A percentile compares a stretch with the other conserved stretches of the same genome.
Evolutionary conservation across 805 yeast species (phyloP).

Genomic region (Pachysolen tannophilus): DNA sequence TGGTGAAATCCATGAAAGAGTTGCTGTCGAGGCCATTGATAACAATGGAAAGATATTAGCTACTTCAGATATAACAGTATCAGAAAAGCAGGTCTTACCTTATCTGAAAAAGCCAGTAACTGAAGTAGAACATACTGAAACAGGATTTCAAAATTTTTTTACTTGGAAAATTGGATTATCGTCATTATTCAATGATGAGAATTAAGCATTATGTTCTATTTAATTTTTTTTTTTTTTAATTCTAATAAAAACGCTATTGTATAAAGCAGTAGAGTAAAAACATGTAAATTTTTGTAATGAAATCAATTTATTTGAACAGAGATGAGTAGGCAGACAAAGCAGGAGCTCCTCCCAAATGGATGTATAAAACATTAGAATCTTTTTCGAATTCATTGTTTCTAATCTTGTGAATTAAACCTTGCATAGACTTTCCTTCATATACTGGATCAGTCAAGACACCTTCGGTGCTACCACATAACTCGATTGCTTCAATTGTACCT

Average conservation of each 20-base stretch:
- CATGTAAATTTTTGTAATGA: too few relatives aligned
- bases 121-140: too few relatives aligned
- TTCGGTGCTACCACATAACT: constrained; percentile 24
- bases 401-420: constrained; percentile 21
- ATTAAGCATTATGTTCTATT: too few relatives aligned
- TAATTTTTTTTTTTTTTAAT: too few relatives aligned
- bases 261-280: too few relatives aligned
- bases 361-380: constrained; percentile 23
- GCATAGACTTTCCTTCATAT: constrained; percentile 28
- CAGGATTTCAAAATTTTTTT: too few relatives aligned
- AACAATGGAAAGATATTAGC: constrained; percentile 11
- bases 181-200: too few relatives aligned
- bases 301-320: constrained; percentile 9
- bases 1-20: too few relatives aligned
- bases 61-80: constrained; percentile 11
- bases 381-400: constrained; percentile 19
- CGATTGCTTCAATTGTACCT: constrained; percentile 28
- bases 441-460: constrained; percentile 29
- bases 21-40: constrained; percentile 14
- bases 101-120: too few relatives aligned
- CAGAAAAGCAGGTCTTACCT: constrained; percentile 9
- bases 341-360: constrained; percentile 26
- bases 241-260: too few relatives aligned
- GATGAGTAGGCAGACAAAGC: constrained; percentile 21
- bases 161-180: too few relatives aligned